phyloP scores from a whole-genome alignment of 768 basidiomycete genomes.

The Mycena vulgaris region DNA sequence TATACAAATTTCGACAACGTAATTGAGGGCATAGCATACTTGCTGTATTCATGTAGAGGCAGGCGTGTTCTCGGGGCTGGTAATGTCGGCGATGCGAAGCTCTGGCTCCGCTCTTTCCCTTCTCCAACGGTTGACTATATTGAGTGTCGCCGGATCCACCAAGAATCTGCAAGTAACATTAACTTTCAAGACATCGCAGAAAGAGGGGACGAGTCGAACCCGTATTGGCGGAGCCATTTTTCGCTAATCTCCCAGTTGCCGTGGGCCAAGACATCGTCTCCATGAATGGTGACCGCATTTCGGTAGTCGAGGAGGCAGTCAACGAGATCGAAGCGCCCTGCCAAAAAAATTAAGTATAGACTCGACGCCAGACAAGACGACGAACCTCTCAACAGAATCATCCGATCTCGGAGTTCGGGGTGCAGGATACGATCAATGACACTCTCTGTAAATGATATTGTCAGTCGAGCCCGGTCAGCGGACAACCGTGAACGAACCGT shows the following conservation, averaged over 20 bases:
- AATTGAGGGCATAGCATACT: background rate
- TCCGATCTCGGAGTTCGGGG: conserved; percentile 90
- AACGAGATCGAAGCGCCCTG: conserved; percentile 84
- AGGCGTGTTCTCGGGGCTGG: conserved; percentile 51
- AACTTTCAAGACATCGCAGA: conserved; percentile 10
- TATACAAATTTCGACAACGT: conserved; percentile 13
- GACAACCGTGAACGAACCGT: conserved; percentile 65
- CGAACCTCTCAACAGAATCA: conserved; percentile 89
- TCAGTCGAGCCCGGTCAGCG: conserved; percentile 5
- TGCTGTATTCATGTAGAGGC: conserved; percentile 33
- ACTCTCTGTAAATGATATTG: conserved; percentile 69
- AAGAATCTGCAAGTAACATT: conserved; percentile 70
- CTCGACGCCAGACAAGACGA: conserved; percentile 17
- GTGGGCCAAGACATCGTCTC: conserved; percentile 93
- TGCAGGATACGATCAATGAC: conserved; percentile 93
- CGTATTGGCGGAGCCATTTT: conserved; percentile 86
- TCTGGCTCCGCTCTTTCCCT: conserved; percentile 85
- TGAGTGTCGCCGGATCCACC: conserved; percentile 79
- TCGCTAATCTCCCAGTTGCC: conserved; percentile 92
- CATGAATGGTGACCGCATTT: conserved; percentile 81
- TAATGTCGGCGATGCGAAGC: conserved; percentile 71
- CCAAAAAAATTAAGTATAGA: conserved; percentile 9
- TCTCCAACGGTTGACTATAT: conserved; percentile 90
- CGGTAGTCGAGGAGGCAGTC: conserved; percentile 86
- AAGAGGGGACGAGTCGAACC: conserved; percentile 61